Evolutionary conservation across 2,329 filamentous ascomycete genomes (phyloP).

Genomic region (Diaporthe citri): DNA sequence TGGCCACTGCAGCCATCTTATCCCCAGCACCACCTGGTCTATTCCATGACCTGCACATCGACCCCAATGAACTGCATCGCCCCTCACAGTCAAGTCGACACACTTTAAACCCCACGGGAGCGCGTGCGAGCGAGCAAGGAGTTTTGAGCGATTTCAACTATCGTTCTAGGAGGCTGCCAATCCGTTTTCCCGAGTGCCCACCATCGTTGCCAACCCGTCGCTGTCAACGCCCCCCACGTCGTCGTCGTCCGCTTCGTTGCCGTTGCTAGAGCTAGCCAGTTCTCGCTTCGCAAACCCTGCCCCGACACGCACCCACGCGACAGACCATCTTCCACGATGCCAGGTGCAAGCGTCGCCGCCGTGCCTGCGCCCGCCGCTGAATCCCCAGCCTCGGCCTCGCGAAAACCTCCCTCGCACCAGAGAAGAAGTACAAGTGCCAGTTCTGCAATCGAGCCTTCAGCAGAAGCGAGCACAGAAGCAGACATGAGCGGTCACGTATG

Average conservation of each 20-base stretch:
- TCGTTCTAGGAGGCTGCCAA: conserved; percentile 61
- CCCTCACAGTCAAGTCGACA: conserved; percentile 68
- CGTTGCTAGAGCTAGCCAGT: conserved; percentile 36
- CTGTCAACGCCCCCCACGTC: conserved; percentile 44
- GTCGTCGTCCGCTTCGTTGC: conserved; percentile 40
- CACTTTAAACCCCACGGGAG: conserved; percentile 80
- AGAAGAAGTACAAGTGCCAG: conserved; percentile 99
- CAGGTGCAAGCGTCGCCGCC: conserved; percentile 76
- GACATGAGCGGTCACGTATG: conserved; percentile 98
- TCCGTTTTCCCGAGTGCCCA: conserved; percentile 49
- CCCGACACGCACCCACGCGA: conserved; percentile 47
- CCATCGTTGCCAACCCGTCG: conserved; percentile 46
- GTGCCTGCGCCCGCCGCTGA: conserved; percentile 74
- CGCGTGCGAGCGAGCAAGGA: conserved; percentile 69
- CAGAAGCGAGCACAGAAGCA: conserved; percentile 94
- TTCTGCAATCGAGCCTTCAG: conserved; percentile 98
- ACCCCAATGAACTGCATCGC: conserved; percentile 66
- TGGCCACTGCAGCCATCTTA: conserved; percentile 51
- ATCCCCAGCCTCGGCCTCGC: conserved; percentile 71
- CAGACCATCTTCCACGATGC: conserved; percentile 67
- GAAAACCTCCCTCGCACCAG: conserved; percentile 82
- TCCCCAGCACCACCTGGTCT: conserved; percentile 53
- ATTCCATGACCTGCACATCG: conserved; percentile 68
- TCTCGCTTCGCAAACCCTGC: conserved; percentile 40
- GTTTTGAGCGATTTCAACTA: conserved; percentile 69